Conservation (phyloP, 1,284 basidiomycete species). For the Boletus smithii region DNA sequence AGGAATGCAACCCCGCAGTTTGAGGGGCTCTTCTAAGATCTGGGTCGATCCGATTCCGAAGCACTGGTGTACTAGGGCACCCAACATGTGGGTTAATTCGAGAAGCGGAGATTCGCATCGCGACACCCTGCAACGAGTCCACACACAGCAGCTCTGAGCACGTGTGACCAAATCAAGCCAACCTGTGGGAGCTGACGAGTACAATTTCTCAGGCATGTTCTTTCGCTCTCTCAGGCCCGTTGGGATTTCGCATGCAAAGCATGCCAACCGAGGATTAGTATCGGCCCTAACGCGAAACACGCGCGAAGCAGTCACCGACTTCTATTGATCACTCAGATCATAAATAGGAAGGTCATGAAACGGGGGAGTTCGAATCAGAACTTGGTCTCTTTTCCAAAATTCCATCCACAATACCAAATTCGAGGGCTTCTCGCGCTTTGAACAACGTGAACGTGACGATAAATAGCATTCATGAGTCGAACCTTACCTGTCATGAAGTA, state of each 20-base stretch:
- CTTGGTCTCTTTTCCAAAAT: slow-evolving; percentile 74
- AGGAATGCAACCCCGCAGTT: slow-evolving; percentile 31
- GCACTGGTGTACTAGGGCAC: slow-evolving; percentile 8
- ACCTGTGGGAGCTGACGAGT: slow-evolving; percentile 21
- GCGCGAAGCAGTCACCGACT: slow-evolving; percentile 8
- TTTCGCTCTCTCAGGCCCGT: slow-evolving; percentile 16
- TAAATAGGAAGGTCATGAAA: slow-evolving; percentile 18
- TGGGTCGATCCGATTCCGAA: slow-evolving; percentile 29
- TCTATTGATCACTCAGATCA: slow-evolving; percentile 10
- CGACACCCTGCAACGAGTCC: slow-evolving; percentile 15
- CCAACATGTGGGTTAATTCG: slow-evolving; percentile 20
- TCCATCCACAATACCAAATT: slow-evolving; percentile 89
- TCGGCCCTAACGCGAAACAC: slow-evolving; percentile 9
- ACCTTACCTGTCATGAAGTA: slow-evolving; percentile 86
- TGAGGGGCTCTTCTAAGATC: slow-evolving; percentile 21
- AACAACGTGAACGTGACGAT: slow-evolving; percentile 20
- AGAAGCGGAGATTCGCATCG: slow-evolving; percentile 27
- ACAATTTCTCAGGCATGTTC: slow-evolving; percentile 12
- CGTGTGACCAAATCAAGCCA: slow-evolving; percentile 22
- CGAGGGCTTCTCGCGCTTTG: slow-evolving; percentile 77
- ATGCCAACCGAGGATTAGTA: slow-evolving; percentile 3
- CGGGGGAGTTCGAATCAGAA: slow-evolving; percentile 34
- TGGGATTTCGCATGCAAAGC: slow-evolving; percentile 2
- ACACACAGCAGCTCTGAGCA: slow-evolving; percentile 19
- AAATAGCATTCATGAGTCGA: slow-evolving; percentile 15